phyloP scores from a whole-genome alignment of 441 rosid species.

The Gossypium lobatum region DNA sequence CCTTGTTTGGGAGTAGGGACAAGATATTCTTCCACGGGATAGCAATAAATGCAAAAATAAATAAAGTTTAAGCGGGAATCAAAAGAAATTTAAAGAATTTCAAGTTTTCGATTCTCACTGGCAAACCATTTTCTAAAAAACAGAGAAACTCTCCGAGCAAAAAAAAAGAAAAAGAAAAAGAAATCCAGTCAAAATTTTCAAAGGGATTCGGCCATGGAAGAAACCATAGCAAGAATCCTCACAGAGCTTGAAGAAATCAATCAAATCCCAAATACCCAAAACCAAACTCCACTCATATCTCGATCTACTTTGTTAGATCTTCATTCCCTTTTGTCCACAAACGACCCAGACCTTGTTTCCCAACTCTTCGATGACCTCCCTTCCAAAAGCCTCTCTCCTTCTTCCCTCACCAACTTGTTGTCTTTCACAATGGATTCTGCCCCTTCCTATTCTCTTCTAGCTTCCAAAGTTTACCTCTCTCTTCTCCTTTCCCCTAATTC shows the following conservation, averaged over 20 bases:
- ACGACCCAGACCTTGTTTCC: slow-evolving; percentile 36
- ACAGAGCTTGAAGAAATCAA: slow-evolving; percentile 35
- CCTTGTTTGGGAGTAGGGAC: too few relatives aligned
- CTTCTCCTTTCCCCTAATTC: slow-evolving; percentile 61
- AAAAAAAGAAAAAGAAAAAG: neutral
- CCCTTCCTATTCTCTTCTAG: slow-evolving; percentile 35
- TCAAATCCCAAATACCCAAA: slow-evolving; percentile 14
- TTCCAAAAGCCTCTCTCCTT: slow-evolving; percentile 29
- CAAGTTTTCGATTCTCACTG: too few relatives aligned
- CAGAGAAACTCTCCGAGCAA: neutral
- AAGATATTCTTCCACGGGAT: too few relatives aligned
- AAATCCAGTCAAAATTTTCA: neutral
- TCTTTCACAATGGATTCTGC: slow-evolving; percentile 60
- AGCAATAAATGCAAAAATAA: neutral
- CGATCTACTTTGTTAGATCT: slow-evolving; percentile 45
- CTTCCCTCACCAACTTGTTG: slow-evolving; percentile 44
- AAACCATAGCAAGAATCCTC: slow-evolving; percentile 27
- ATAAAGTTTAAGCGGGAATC: neutral
- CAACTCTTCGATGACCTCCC: slow-evolving; percentile 48
- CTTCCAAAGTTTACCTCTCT: slow-evolving; percentile 55
- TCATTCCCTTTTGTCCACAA: slow-evolving; percentile 37
- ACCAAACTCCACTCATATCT: slow-evolving; percentile 20
- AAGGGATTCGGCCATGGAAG: slow-evolving; percentile 31
- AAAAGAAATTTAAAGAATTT: too few relatives aligned
- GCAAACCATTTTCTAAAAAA: neutral